Evolutionary conservation across 805 yeast species (phyloP).

Genomic region (Alloascoidea hylecoeti): DNA sequence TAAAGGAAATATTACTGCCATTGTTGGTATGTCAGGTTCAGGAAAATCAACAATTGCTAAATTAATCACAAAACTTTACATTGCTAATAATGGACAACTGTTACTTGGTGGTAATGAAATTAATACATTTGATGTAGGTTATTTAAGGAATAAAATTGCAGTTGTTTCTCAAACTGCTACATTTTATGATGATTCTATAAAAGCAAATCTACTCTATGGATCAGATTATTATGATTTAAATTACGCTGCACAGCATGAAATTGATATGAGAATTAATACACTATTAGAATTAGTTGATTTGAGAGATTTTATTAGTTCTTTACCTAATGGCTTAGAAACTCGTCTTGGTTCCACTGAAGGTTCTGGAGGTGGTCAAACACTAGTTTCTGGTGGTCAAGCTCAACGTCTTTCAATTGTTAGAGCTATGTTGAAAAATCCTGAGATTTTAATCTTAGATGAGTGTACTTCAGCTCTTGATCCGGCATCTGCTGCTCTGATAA

Average conservation of each 20-base stretch:
- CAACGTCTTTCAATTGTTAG: conserved; percentile 80
- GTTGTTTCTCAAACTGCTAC: conserved; percentile 65
- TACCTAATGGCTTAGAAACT: conserved; percentile 50
- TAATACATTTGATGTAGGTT: conserved; percentile 24
- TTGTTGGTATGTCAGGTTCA: conserved; percentile 80
- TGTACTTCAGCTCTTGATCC: conserved; percentile 81
- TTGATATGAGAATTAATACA: conserved; percentile 8
- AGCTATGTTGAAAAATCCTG: conserved; percentile 57
- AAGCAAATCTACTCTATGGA: conserved; percentile 62
- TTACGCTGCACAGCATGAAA: not conserved
- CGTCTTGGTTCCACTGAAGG: conserved; percentile 32
- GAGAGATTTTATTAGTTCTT: conserved; percentile 29
- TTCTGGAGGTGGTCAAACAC: conserved; percentile 13
- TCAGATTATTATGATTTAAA: conserved; percentile 8
- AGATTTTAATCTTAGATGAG: conserved; percentile 63
- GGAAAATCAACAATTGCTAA: conserved; percentile 76
- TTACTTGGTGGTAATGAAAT: conserved; percentile 34
- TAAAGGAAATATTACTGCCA: conserved; percentile 39
- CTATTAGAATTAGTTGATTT: conserved; percentile 1
- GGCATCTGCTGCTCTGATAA: conserved; percentile 36
- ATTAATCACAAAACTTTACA: conserved; percentile 40
- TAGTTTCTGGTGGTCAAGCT: conserved; percentile 82
- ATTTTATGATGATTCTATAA: conserved; percentile 61
- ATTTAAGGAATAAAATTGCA: conserved; percentile 39
- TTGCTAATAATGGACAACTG: conserved; percentile 23